Conservation (phyloP, 2,329 filamentous ascomycete species). For the Fusarium sarcochroum region DNA sequence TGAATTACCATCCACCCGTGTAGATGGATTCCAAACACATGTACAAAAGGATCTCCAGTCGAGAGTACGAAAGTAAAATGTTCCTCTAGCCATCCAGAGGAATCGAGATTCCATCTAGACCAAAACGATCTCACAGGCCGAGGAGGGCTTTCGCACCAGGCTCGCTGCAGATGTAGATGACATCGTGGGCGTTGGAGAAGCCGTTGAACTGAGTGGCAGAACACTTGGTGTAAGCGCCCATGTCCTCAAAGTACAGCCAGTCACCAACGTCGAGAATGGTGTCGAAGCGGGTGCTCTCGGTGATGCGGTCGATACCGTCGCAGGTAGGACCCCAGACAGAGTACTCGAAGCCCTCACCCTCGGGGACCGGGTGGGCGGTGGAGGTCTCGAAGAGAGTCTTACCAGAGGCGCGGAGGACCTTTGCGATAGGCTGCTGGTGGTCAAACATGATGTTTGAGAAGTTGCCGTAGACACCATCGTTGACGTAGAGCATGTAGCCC, state of each 20-base stretch:
- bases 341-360: slow-evolving; percentile 78
- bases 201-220: slow-evolving; percentile 98
- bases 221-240: slow-evolving; percentile 99
- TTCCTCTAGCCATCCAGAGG: not conserved
- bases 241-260: slow-evolving; percentile 98
- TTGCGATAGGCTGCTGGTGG: slow-evolving; percentile 91
- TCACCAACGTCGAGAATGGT: slow-evolving; percentile 90
- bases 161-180: slow-evolving; percentile 96
- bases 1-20: not conserved
- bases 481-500: slow-evolving; percentile 97
- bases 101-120: not conserved
- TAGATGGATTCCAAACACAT: slow-evolving; percentile 13
- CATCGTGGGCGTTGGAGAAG: slow-evolving; percentile 91
- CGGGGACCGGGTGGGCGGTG: slow-evolving; percentile 62
- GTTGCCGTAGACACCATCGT: slow-evolving; percentile 98
- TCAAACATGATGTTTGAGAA: slow-evolving; percentile 99
- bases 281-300: slow-evolving; percentile 82
- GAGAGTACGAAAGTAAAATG: slow-evolving; percentile 41
- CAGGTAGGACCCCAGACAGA: slow-evolving; percentile 99
- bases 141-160: slow-evolving; percentile 84
- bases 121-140: slow-evolving; percentile 30
- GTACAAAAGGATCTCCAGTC: slow-evolving; percentile 28
- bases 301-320: slow-evolving; percentile 96
- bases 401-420: slow-evolving; percentile 77
- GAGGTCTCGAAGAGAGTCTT: slow-evolving; percentile 71